Evolutionary conservation across 2,329 filamentous ascomycete genomes (phyloP).

Genomic region (Macrophomina pseudophaseolina): DNA sequence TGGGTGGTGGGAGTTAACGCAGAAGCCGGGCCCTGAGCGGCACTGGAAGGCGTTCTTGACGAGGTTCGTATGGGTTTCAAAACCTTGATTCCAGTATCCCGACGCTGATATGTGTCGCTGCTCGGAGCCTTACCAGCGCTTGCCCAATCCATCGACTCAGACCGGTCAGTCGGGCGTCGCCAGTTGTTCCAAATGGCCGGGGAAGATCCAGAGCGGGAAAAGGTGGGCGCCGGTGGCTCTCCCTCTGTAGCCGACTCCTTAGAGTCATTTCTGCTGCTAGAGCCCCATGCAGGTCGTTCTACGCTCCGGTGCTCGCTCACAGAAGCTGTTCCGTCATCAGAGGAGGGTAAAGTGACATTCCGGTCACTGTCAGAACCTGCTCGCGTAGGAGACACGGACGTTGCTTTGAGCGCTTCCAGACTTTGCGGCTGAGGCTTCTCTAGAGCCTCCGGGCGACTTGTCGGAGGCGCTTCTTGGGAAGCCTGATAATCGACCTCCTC

Average conservation of each 20-base stretch:
- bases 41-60: slow-evolving; percentile 52
- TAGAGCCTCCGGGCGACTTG: background rate
- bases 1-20: slow-evolving; percentile 34
- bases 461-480: slow-evolving; percentile 15
- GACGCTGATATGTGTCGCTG: slow-evolving; percentile 70
- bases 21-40: slow-evolving; percentile 35
- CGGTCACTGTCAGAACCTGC: slow-evolving; percentile 19
- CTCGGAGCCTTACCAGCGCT: slow-evolving; percentile 62
- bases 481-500: background rate
- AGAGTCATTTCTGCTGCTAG: background rate
- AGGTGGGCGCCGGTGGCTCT: background rate
- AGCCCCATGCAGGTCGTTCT: slow-evolving; percentile 10
- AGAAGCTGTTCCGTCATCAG: slow-evolving; percentile 12
- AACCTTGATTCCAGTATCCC: slow-evolving; percentile 83
- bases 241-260: slow-evolving; percentile 3
- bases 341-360: slow-evolving; percentile 22
- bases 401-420: slow-evolving; percentile 21
- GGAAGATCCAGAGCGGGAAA: slow-evolving; percentile 39
- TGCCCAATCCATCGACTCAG: slow-evolving; percentile 52
- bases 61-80: slow-evolving; percentile 75
- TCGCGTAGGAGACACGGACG: background rate
- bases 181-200: slow-evolving; percentile 56
- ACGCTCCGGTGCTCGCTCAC: slow-evolving; percentile 6
- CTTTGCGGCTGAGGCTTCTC: slow-evolving; percentile 7
- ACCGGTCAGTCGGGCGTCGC: slow-evolving; percentile 41